These are phyloP conservation scores for Oryza meyeriana DNA, from an alignment of 176 grass and related monocot species.

Conservation along the genomic window DNA sequence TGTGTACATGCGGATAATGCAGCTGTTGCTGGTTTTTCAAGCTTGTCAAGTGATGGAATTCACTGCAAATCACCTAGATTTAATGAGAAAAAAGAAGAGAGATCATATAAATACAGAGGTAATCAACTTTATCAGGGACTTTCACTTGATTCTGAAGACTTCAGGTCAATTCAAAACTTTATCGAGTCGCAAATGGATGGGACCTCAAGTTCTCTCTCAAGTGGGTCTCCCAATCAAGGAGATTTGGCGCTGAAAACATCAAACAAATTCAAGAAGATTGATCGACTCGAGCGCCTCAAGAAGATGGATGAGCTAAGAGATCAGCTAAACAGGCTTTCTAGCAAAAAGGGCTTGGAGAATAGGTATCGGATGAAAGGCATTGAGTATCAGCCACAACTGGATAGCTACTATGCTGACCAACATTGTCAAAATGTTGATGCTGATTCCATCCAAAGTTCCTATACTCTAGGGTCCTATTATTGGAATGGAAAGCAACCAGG, in stretches of 20 bases:
- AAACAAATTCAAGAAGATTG: constrained; percentile 46
- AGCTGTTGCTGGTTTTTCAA: constrained; percentile 28
- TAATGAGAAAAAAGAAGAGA: constrained; percentile 36
- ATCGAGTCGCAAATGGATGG: constrained; percentile 42
- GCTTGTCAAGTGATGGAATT: constrained; percentile 43
- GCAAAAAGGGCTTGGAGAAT: constrained; percentile 29
- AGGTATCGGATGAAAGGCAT: constrained; percentile 33
- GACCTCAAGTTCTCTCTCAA: constrained; percentile 43
- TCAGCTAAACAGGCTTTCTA: constrained; percentile 55
- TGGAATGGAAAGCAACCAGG: constrained; percentile 32
- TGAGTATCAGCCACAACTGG: constrained; percentile 37
- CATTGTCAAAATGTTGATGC: constrained; percentile 41
- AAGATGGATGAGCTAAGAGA: constrained; percentile 81
- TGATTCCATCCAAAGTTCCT: constrained; percentile 41
- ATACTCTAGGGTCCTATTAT: constrained; percentile 43
- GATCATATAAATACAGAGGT: constrained; percentile 23
- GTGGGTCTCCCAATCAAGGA: constrained; percentile 31
- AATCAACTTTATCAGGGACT: constrained; percentile 28
- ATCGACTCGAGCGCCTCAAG: constrained; percentile 46
- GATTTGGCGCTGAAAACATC: constrained; percentile 19
- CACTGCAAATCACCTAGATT: constrained; percentile 24
- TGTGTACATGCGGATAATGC: not conserved
- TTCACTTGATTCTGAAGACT: constrained; percentile 72
- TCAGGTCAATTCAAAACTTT: constrained; percentile 50
- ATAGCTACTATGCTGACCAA: constrained; percentile 39